Evolutionary conservation across 768 basidiomycete genomes (phyloP), one percentile per base, ranked within the genome.

Genomic region (Sporobolomyces pararoseus): DNA sequence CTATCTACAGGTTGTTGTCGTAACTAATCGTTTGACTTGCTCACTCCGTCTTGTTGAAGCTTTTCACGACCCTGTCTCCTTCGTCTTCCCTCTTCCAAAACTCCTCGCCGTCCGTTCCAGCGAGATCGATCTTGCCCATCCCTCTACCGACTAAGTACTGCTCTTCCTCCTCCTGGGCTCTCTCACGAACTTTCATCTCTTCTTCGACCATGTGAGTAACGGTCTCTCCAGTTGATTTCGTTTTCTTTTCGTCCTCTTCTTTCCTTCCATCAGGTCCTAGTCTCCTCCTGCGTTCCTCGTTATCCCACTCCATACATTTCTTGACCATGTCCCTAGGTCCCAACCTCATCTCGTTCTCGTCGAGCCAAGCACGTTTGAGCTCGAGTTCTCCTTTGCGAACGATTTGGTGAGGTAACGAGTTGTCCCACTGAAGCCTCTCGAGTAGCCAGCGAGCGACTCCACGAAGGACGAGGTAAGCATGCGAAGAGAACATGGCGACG

Each of bases 401-500:
- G 75, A 84, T 83, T 64, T 82, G 82, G 70, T 86, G 85, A 78
- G 90, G 92, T 49, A 80, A 78, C 67, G 87, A 88, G 2, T 85
- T 87, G 55, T 83, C 82, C 92, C 91, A 95, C 70, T 88, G 80
- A n/a, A 88, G 79, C 75, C 86, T 83, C 79, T 89, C 87, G 27
- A 93, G 82, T 35, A 90, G 75, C 74, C 87, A 88, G 27, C 88
- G 81, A 44, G 91, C 85, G 19, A 83, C 67, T 7, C 81, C 81
- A 17, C 87, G 84, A 52, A 90, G 76, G 44, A 91, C 70, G 66
- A 92, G 81, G 80, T 87, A 95, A n/a, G 84, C 88, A 78, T 98
- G 95, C 52, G 87, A 89, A n/a, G 91, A 87, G 6, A 85, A 84
- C 47, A 97, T 84, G 2, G 91, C 89, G 49, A 95, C 81, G 25